phyloP scores from a whole-genome alignment of 2,329 filamentous ascomycete genomes.

The Reticulascus tulasneorum region DNA sequence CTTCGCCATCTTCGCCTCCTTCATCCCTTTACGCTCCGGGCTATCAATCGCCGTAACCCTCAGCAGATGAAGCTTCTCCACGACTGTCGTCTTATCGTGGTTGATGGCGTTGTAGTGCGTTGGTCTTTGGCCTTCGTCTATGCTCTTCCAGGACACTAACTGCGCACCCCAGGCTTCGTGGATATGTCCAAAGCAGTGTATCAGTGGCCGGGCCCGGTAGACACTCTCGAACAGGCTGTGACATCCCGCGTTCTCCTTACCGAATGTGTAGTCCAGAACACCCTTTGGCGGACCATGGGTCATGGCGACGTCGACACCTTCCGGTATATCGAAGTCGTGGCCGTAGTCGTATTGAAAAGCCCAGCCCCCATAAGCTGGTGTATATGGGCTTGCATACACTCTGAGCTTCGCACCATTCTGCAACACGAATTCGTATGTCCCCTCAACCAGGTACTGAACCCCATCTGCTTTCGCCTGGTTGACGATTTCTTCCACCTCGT shows the following conservation, averaged over 20 bases:
- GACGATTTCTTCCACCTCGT: conserved; percentile 35
- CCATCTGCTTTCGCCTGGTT: conserved; percentile 28
- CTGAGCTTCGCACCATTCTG: conserved; percentile 44
- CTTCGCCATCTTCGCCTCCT: conserved; percentile 13
- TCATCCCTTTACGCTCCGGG: conserved; percentile 6
- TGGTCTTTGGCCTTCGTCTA: conserved; percentile 13
- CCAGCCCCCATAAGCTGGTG: conserved; percentile 38
- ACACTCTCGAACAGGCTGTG: conserved; percentile 41
- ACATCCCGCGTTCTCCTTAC: conserved; percentile 35
- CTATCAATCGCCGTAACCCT: conserved; percentile 18
- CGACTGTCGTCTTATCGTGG: conserved; percentile 28
- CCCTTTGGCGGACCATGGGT: conserved; percentile 53
- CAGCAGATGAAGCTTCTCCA: conserved; percentile 29
- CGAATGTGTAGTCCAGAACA: conserved; percentile 40
- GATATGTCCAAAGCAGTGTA: conserved; percentile 58
- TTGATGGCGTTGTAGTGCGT: conserved; percentile 41
- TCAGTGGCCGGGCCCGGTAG: conserved; percentile 33
- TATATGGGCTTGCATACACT: conserved; percentile 52
- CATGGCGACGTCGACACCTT: conserved; percentile 41
- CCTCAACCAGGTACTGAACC: conserved; percentile 47
- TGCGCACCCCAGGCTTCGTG: conserved; percentile 57
- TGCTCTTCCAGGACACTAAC: conserved; percentile 44
- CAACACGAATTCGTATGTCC: conserved; percentile 42
- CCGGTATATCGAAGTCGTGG: conserved; percentile 34
- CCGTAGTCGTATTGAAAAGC: conserved; percentile 45